Conservation (phyloP, 140 eudicot species). For the Ambrosia hybrid region DNA sequence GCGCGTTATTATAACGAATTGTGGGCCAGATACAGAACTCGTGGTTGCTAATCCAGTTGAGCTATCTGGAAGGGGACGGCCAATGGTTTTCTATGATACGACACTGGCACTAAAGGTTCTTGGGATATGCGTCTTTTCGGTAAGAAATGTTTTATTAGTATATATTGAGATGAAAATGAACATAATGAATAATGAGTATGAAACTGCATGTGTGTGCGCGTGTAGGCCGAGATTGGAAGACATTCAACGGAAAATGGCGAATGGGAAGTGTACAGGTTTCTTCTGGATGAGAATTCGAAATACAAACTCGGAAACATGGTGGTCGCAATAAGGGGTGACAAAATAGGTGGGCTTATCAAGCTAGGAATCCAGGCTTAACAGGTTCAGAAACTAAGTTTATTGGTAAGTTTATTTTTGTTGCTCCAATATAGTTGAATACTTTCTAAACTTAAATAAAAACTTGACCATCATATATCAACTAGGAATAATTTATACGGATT, state of each 20-base stretch:
- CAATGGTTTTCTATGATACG: slow-evolving; percentile 62
- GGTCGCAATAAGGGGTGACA: background rate
- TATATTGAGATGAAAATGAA: background rate
- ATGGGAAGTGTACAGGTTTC: slow-evolving; percentile 88
- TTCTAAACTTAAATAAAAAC: too few species aligned
- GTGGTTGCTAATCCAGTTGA: slow-evolving; percentile 82
- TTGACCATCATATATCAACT: too few species aligned
- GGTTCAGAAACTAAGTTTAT: too few species aligned
- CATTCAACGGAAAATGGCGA: slow-evolving; percentile 64
- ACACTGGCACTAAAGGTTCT: slow-evolving; percentile 64
- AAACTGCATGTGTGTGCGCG: background rate
- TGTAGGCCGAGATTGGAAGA: slow-evolving; percentile 86
- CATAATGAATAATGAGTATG: background rate
- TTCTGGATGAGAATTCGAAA: slow-evolving; percentile 59
- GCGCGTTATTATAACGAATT: slow-evolving; percentile 51
- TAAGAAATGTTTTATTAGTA: slow-evolving; percentile 20
- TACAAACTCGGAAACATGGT: slow-evolving; percentile 43
- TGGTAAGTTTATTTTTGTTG: too few species aligned
- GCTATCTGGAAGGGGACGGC: slow-evolving; percentile 69
- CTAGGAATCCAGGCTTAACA: too few species aligned
- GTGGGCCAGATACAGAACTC: slow-evolving; percentile 77
- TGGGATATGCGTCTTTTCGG: slow-evolving; percentile 66
- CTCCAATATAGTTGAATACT: too few species aligned
- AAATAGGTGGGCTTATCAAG: too few species aligned
- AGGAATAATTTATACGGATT: too few species aligned